phyloP scores from a whole-genome alignment of 1,284 basidiomycete species.

The Ustilago shanxiensis region DNA sequence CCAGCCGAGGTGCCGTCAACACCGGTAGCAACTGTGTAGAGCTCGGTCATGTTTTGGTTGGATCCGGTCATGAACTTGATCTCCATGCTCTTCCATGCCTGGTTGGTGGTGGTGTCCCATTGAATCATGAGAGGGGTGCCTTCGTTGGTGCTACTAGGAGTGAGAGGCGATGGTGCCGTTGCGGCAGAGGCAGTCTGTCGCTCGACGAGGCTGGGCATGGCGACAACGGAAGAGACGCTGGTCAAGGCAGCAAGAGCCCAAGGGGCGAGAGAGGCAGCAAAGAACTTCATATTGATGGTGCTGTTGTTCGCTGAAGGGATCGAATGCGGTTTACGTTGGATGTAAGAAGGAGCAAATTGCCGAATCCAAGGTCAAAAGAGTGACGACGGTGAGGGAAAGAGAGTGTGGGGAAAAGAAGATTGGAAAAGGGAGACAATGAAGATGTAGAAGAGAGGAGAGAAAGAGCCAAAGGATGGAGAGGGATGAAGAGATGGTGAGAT shows the following conservation, averaged over 20 bases:
- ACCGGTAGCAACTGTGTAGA: constrained; percentile 77
- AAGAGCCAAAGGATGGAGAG: background rate
- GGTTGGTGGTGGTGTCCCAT: constrained; percentile 44
- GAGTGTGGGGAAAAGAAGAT: background rate
- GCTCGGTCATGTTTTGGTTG: constrained; percentile 79
- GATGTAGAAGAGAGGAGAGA: constrained; percentile 3
- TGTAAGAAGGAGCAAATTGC: constrained; percentile 2
- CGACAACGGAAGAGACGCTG: constrained; percentile 33
- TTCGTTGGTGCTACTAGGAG: constrained; percentile 29
- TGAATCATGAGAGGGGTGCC: constrained; percentile 46
- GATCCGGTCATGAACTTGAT: constrained; percentile 78
- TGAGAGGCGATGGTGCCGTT: constrained; percentile 35
- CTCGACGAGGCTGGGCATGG: constrained; percentile 17
- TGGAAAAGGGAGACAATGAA: background rate
- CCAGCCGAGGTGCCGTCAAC: constrained; percentile 75
- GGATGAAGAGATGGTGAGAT: background rate
- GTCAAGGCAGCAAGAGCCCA: constrained; percentile 34
- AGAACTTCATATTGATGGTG: constrained; percentile 48
- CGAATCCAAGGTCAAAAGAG: constrained; percentile 29
- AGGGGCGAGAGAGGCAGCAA: constrained; percentile 30
- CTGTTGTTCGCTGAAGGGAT: background rate
- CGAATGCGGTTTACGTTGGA: background rate
- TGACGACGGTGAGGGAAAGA: constrained; percentile 34
- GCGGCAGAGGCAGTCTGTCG: constrained; percentile 30
- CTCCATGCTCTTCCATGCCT: constrained; percentile 71